Base-by-base conservation (phyloP, 2,329 filamentous ascomycete species). In the Aspergillus sp. region DNA sequence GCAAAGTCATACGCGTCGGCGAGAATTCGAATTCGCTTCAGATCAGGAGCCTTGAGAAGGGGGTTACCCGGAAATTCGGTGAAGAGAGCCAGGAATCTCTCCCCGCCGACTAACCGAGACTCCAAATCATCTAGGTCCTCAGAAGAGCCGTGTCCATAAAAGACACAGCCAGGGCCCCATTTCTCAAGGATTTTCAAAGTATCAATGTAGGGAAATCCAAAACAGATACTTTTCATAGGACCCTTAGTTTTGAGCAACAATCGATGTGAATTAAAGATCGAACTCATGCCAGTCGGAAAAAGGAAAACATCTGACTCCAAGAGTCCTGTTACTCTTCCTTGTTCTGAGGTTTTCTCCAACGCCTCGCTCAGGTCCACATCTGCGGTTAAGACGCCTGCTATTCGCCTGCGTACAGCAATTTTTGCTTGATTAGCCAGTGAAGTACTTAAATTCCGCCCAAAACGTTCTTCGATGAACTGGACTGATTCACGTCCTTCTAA, bases 151-250 rank as follows among this genome's bases (percentile, higher is more conserved):
- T 89, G 84, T 3, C 93, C 93, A 73, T 96, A 97, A 71, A 98
- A 98, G 2, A 89, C 73, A 59, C 89, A 93, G 1, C 93, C 93
- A 0, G 92, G 90, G 0, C 93, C 95, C 73, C 96, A 98, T 73
- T 98, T 99, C 72, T 98, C 82, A 5, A 98, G 79, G 50, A 97
- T 91, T 73, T 99, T 99, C 55, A 98, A 82, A 0, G 95, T 97
- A 74, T 99, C 95, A 52, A 97, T 91, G 67, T 99, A 99, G 0
- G 95, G 92, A 66, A 99, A 99, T n/a, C 95, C 95, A 69, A 91
- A 97, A 68, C 89, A 93, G 70, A 99, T 87, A 73, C 91, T 96
- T 74, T 90, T 90, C 59, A 84, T 70, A 7, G 81, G 77, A 3
- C 87, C 86, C 39, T 87, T 84, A 0, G 85, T 82, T 52, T 80